A percentile compares a stretch with the other conserved stretches of the same genome.
Evolutionary conservation across 495 filamentous ascomycete genomes (phyloP).

Genomic region (Chaetomidium leptoderma): DNA sequence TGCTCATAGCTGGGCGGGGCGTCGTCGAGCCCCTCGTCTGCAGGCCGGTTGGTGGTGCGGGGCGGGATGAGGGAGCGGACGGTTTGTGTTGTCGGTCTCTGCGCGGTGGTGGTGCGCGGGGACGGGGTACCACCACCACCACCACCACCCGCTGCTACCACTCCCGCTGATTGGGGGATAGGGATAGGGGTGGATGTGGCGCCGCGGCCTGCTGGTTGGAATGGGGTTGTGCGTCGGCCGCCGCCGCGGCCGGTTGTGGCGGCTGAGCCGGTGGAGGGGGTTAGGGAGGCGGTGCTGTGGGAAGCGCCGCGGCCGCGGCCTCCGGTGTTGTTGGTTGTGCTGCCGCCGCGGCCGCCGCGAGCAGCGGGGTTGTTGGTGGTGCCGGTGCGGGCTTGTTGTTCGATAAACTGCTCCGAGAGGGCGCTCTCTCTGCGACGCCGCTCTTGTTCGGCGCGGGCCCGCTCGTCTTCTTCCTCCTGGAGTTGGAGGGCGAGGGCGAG

Average conservation of each 20-base stretch:
- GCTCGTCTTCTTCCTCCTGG: constrained; percentile 78
- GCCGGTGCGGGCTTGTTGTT: constrained; percentile 43
- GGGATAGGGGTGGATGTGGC: too few species aligned
- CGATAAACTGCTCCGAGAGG: constrained; percentile 55
- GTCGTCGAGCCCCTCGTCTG: constrained; percentile 45
- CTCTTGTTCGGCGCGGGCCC: constrained; percentile 49
- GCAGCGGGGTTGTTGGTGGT: neutral
- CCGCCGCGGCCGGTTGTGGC: neutral
- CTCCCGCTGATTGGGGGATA: constrained; percentile 3
- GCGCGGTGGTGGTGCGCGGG: constrained; percentile 22
- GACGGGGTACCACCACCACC: too few species aligned
- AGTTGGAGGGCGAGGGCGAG: constrained; percentile 74
- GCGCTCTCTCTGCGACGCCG: constrained; percentile 46
- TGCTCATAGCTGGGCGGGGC: constrained; percentile 79
- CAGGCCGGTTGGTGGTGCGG: constrained; percentile 27
- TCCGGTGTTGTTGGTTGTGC: neutral
- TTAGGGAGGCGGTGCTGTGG: constrained; percentile 22
- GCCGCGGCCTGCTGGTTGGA: neutral
- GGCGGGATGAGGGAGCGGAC: constrained; percentile 46
- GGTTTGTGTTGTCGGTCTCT: constrained; percentile 29
- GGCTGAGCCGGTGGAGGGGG: neutral
- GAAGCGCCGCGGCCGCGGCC: neutral
- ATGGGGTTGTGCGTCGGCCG: neutral
- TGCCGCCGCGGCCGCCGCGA: constrained; percentile 6
- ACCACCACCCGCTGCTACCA: constrained; percentile 7